phyloP scores from a whole-genome alignment of 305 asterid species.

The Petunia hybrid region DNA sequence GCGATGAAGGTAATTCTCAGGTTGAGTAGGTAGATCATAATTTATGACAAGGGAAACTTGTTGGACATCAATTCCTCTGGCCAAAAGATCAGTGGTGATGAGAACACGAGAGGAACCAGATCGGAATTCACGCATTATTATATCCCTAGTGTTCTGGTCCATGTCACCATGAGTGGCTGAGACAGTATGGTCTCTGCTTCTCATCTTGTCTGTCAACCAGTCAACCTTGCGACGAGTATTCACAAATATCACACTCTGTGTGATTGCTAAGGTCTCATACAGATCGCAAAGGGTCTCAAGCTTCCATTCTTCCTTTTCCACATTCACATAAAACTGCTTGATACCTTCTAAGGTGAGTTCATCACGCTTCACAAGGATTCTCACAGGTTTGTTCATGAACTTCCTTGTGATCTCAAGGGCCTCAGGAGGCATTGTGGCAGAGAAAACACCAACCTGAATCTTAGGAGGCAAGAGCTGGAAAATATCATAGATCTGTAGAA shows the following conservation, averaged over 20 bases:
- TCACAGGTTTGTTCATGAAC: slow-evolving; percentile 45
- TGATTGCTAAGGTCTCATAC: slow-evolving; percentile 37
- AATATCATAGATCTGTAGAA: slow-evolving; percentile 38
- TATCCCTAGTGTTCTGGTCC: slow-evolving; percentile 43
- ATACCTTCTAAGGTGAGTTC: slow-evolving; percentile 45
- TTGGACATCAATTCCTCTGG: slow-evolving; percentile 41
- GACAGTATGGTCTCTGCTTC: slow-evolving; percentile 40
- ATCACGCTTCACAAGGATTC: slow-evolving; percentile 44
- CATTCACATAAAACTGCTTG: slow-evolving; percentile 36
- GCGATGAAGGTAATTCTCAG: slow-evolving; percentile 43
- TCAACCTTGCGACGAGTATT: slow-evolving; percentile 44
- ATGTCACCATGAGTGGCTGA: slow-evolving; percentile 43
- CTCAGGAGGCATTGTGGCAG: slow-evolving; percentile 51
- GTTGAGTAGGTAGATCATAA: slow-evolving; percentile 45
- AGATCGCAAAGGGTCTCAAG: slow-evolving; percentile 35
- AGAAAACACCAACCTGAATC: slow-evolving; percentile 44
- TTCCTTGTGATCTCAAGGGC: slow-evolving; percentile 45
- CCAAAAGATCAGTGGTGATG: slow-evolving; percentile 42
- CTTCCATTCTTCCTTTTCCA: slow-evolving; percentile 35
- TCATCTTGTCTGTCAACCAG: slow-evolving; percentile 41
- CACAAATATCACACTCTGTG: slow-evolving; percentile 45
- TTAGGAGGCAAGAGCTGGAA: slow-evolving; percentile 45
- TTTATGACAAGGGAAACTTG: slow-evolving; percentile 43
- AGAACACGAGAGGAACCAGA: slow-evolving; percentile 45
- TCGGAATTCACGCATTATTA: slow-evolving; percentile 40